Evolutionary conservation across 2,329 filamentous ascomycete species (phyloP).

Genomic region (Penicillium polonicum): DNA sequence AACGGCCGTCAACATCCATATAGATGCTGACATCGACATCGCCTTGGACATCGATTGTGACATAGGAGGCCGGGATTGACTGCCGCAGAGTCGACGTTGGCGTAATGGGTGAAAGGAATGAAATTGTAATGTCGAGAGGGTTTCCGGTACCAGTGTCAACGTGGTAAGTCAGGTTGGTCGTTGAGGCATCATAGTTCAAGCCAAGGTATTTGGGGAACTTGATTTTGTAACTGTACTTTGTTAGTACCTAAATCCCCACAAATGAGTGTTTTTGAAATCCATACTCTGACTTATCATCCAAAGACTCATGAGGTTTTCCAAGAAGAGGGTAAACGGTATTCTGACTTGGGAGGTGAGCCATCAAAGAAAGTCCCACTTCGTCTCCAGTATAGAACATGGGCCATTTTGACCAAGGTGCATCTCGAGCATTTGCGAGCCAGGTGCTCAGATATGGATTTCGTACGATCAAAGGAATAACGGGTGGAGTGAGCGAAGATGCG

Average conservation of each 20-base stretch:
- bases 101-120: conserved; percentile 74
- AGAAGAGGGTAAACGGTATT: conserved; percentile 63
- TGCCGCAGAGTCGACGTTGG: conserved; percentile 77
- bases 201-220: conserved; percentile 60
- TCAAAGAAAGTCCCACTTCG: conserved; percentile 63
- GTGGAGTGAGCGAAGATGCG: conserved; percentile 58
- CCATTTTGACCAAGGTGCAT: conserved; percentile 78
- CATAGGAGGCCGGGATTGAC: conserved; percentile 77
- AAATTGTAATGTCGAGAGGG: conserved; percentile 57
- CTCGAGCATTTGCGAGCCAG: conserved; percentile 71
- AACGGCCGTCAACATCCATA: conserved; percentile 70
- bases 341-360: conserved; percentile 62
- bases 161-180: conserved; percentile 66
- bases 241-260: conserved; percentile 6
- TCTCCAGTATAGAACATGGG: conserved; percentile 80
- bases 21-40: conserved; percentile 62
- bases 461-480: conserved; percentile 71
- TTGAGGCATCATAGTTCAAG: conserved; percentile 66
- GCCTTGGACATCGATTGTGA: conserved; percentile 69
- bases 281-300: conserved; percentile 46
- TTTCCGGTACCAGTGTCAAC: conserved; percentile 49
- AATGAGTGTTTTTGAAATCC: not conserved
- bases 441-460: conserved; percentile 74
- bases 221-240: conserved; percentile 52
- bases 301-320: conserved; percentile 64